These are phyloP conservation scores for Parachlorella kessleri DNA, from an alignment of 139 green algal genomes.

Conservation along the genomic window DNA sequence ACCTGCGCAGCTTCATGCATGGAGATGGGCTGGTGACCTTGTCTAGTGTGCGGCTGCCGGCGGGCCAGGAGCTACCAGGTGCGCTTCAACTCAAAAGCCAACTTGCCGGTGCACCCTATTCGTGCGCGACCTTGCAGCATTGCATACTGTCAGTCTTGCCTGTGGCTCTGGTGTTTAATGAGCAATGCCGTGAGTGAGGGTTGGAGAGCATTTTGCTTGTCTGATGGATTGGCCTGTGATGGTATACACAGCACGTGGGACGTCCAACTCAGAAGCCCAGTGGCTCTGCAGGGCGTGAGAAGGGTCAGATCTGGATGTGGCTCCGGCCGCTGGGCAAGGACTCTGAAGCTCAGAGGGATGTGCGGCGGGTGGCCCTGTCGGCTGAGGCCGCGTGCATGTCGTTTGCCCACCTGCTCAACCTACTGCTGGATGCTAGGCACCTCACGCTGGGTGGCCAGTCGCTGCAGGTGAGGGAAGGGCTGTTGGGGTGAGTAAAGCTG, in stretches of 20 bases:
- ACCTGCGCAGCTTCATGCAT: conserved; percentile 78
- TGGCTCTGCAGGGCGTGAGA: background rate
- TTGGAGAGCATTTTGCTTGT: no score
- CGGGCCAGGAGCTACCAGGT: conserved; percentile 59
- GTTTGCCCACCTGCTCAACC: conserved; percentile 70
- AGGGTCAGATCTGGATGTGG: conserved; percentile 78
- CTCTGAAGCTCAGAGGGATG: background rate
- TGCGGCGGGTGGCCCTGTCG: conserved; percentile 64
- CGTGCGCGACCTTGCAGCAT: no score
- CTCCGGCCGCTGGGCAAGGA: conserved; percentile 46
- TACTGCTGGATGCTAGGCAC: conserved; percentile 49
- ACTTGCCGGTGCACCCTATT: no score
- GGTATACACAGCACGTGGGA: no score
- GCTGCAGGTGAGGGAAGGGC: conserved; percentile 47
- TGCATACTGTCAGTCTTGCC: no score
- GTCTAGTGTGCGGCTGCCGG: conserved; percentile 42
- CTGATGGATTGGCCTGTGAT: no score
- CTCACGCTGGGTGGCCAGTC: conserved; percentile 54
- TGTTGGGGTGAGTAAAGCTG: no score
- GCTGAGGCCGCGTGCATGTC: conserved; percentile 68
- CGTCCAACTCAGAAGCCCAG: no score
- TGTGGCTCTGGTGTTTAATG: no score
- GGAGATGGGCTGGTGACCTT: conserved; percentile 64
- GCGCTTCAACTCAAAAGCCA: conserved; percentile 15
- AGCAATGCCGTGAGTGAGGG: no score